Conservation (phyloP, 1,284 basidiomycete species). For the Gymnopus androsaceus region DNA sequence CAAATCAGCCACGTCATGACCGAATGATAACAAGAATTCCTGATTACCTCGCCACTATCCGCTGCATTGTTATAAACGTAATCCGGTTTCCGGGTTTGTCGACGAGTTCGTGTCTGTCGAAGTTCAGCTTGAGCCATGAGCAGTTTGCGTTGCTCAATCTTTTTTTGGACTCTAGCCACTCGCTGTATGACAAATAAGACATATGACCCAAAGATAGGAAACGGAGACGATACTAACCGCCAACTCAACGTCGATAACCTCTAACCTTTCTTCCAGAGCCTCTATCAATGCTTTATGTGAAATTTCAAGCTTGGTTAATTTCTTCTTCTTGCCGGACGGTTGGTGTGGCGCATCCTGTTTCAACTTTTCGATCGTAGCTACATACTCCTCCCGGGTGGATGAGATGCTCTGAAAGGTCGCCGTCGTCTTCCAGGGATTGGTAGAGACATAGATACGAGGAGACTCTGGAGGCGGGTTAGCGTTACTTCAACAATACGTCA, state of each 20-base stretch:
- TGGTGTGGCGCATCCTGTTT: constrained; percentile 48
- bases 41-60: constrained; percentile 59
- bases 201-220: constrained; percentile 19
- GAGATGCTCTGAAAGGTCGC: constrained; percentile 70
- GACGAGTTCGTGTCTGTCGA: constrained; percentile 72
- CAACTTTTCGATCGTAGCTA: constrained; percentile 59
- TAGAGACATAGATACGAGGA: constrained; percentile 75
- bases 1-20: constrained; percentile 28
- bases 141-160: constrained; percentile 65
- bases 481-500: constrained; percentile 24
- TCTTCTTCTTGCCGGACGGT: constrained; percentile 45
- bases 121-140: constrained; percentile 73
- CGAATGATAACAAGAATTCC: constrained; percentile 12
- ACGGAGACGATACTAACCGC: constrained; percentile 50
- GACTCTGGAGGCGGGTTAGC: constrained; percentile 59
- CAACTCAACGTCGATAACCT: constrained; percentile 66
- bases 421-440: constrained; percentile 83
- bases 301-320: constrained; percentile 51
- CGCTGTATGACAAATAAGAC: constrained; percentile 50
- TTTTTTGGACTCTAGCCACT: constrained; percentile 64
- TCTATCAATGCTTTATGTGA: constrained; percentile 61
- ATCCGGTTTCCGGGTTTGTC: constrained; percentile 69
- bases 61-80: constrained; percentile 73
- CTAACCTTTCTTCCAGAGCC: constrained; percentile 61
- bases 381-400: constrained; percentile 71